These are phyloP conservation scores for Blastobotrys capitulatus DNA, from an alignment of 1,139 yeast species.

Conservation along the genomic window DNA sequence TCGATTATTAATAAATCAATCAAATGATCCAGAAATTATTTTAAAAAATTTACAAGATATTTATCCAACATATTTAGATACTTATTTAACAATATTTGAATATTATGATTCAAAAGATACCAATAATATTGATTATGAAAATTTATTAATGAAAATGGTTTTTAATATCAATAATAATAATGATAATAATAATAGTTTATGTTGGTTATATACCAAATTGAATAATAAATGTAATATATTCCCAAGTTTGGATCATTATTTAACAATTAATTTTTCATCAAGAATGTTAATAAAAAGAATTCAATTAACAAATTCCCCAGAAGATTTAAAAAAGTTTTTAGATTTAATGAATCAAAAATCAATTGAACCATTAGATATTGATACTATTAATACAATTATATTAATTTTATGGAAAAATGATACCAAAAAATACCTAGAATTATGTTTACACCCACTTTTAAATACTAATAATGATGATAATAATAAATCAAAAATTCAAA, in stretches of 20 bases:
- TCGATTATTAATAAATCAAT: neutral
- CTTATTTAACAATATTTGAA: neutral
- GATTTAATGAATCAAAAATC: neutral
- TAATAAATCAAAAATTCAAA: neutral
- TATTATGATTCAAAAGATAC: no score
- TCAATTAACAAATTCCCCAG: neutral
- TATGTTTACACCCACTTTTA: neutral
- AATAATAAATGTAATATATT: neutral
- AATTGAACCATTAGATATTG: neutral
- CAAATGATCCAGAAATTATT: neutral
- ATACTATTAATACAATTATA: neutral
- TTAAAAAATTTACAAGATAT: neutral
- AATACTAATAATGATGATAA: neutral
- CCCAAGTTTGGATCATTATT: neutral
- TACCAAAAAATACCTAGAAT: neutral
- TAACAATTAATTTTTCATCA: neutral
- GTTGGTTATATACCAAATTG: slow-evolving; percentile 1
- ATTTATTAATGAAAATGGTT: neutral
- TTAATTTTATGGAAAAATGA: slow-evolving; percentile 2
- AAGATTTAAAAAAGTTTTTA: neutral
- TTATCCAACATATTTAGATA: neutral
- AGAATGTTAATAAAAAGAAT: slow-evolving; percentile 2
- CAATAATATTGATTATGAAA: neutral
- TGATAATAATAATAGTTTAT: neutral
- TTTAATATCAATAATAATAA: neutral